Conservation (phyloP, 441 rosid species). For the Erodium texanum region DNA sequence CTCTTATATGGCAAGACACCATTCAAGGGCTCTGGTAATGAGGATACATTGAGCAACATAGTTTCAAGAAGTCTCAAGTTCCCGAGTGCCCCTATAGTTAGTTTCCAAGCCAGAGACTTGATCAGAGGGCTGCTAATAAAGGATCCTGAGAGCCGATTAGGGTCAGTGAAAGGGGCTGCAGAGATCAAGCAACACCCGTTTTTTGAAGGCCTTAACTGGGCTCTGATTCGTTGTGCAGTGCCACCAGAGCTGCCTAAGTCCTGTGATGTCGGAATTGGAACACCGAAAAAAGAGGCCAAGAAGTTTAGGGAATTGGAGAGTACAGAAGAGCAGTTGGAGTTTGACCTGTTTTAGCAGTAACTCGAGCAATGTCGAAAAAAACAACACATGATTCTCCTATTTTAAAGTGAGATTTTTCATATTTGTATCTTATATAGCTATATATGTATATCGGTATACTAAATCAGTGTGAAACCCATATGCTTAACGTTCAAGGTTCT, state of each 20-base stretch:
- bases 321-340: conserved; percentile 31
- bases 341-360: conserved; percentile 43
- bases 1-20: conserved; percentile 61
- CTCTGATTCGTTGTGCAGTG: conserved; percentile 48
- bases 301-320: conserved; percentile 26
- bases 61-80: conserved; percentile 51
- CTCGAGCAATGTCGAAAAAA: not conserved
- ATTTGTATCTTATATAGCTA: conserved; percentile 2
- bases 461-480: too few relatives aligned
- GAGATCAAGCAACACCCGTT: conserved; percentile 65
- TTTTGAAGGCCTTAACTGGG: conserved; percentile 72
- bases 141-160: conserved; percentile 53
- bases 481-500: too few relatives aligned
- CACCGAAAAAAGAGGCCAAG: conserved; percentile 27
- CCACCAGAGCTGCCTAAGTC: conserved; percentile 55
- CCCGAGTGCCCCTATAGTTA: conserved; percentile 42
- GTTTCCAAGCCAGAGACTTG: conserved; percentile 56
- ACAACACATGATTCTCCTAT: not conserved
- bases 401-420: not conserved
- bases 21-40: conserved; percentile 57
- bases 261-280: conserved; percentile 19
- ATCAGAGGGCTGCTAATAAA: conserved; percentile 51
- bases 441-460: too few relatives aligned
- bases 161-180: conserved; percentile 58
- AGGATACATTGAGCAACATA: conserved; percentile 52